Percentiles rank a stretch among this genome's conserved stretches.
Conservation (phyloP, 225 moss, liverwort and hornwort species). For the Pseudisothecium myosuroides region DNA sequence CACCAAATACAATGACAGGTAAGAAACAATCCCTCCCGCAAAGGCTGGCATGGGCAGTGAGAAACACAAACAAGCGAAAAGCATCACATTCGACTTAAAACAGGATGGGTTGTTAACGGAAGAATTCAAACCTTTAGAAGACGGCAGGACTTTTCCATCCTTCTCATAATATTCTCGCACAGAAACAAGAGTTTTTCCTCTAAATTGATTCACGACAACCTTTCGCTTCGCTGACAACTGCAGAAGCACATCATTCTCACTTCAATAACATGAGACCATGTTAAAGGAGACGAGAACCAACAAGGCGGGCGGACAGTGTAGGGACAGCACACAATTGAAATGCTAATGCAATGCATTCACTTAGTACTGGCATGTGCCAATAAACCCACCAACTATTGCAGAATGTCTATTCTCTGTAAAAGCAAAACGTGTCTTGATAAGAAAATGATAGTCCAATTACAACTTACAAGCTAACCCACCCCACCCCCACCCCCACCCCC, state of each 20-base stretch:
- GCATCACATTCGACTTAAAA: neutral
- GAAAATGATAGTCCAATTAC: neutral
- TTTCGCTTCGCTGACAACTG: slow-evolving; percentile 60
- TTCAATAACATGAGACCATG: neutral
- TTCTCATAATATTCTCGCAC: slow-evolving; percentile 78
- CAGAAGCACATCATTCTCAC: slow-evolving; percentile 1
- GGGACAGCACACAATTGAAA: neutral
- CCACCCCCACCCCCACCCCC: too few relatives aligned
- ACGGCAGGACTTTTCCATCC: slow-evolving; percentile 55
- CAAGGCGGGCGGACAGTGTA: neutral
- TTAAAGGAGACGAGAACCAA: neutral
- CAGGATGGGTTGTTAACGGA: neutral
- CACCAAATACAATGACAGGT: neutral
- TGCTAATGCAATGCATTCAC: neutral
- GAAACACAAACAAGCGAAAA: neutral
- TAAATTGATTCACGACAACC: slow-evolving; percentile 45
- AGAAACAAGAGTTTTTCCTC: slow-evolving; percentile 44
- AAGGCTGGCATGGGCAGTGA: neutral
- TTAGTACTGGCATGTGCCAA: neutral
- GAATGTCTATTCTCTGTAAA: neutral
- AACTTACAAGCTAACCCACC: neutral
- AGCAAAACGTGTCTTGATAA: neutral
- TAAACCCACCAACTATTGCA: neutral
- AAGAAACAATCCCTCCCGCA: neutral
- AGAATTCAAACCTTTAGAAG: slow-evolving; percentile 35